phyloP scores from a whole-genome alignment of 208 protist genomes.

The Borovskyia barvae region DNA sequence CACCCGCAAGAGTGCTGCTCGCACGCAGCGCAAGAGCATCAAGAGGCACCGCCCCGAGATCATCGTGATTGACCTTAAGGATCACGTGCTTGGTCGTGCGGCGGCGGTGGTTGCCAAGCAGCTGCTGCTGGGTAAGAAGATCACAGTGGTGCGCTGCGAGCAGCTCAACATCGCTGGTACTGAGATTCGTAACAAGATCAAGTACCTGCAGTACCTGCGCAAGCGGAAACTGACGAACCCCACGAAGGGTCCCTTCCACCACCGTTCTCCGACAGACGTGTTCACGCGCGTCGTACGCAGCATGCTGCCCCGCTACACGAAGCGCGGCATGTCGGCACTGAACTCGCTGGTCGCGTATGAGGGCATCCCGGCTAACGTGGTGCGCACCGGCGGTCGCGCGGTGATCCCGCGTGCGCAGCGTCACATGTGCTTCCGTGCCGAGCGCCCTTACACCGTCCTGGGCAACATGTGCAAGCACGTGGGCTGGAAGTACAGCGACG shows the following conservation, averaged over 20 bases:
- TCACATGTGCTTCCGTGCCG: constrained; percentile 66
- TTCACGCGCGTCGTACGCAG: constrained; percentile 95
- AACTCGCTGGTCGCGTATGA: constrained; percentile 80
- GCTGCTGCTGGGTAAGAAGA: constrained; percentile 95
- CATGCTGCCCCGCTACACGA: constrained; percentile 96
- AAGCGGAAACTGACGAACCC: constrained; percentile 98
- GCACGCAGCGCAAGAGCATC: constrained; percentile 66
- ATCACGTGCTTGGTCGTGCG: constrained; percentile 97
- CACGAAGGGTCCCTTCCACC: constrained; percentile 96
- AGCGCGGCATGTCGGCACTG: constrained; percentile 78
- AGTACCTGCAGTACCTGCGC: constrained; percentile 91
- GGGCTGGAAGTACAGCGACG: constrained; percentile 87
- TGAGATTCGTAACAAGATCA: constrained; percentile 98
- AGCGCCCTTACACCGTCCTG: constrained; percentile 80
- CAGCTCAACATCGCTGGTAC: constrained; percentile 95
- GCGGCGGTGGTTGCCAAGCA: constrained; percentile 98
- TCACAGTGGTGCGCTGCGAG: constrained; percentile 97
- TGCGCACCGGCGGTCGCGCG: constrained; percentile 57
- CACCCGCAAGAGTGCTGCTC: constrained; percentile 57
- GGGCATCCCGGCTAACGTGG: constrained; percentile 73
- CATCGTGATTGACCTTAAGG: constrained; percentile 97
- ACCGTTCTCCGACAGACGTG: constrained; percentile 96
- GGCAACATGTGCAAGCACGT: constrained; percentile 89
- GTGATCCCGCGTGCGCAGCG: constrained; percentile 79
- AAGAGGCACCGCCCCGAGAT: constrained; percentile 86